Percentiles rank a stretch among this genome's conserved stretches.
Evolutionary conservation across 2,329 filamentous ascomycete genomes (phyloP).

Genomic region (Thyridium curvatum): DNA sequence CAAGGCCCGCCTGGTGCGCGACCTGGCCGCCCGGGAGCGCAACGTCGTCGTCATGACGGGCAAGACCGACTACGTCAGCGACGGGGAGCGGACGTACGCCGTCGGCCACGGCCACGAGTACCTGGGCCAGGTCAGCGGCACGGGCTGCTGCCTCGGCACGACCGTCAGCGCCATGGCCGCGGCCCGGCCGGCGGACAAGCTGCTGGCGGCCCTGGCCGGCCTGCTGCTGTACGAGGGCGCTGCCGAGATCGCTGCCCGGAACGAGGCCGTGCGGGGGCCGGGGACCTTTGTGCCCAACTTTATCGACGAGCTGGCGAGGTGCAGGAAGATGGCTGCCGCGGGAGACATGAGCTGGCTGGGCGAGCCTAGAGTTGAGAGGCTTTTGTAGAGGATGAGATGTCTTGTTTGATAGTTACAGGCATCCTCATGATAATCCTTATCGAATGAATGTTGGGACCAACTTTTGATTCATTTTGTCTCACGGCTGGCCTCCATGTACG

Average conservation of each 20-base stretch:
- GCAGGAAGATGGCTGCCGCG: constrained; percentile 7
- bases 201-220: constrained; percentile 68
- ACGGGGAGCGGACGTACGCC: constrained; percentile 61
- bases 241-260: constrained; percentile 58
- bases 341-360: constrained; percentile 10
- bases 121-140: constrained; percentile 67
- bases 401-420: no score
- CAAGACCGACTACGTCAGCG: constrained; percentile 67
- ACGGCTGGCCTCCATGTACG: no score
- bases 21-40: constrained; percentile 61
- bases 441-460: no score
- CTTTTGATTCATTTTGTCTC: no score
- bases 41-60: constrained; percentile 81
- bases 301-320: constrained; percentile 61
- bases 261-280: constrained; percentile 63
- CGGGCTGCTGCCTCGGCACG: constrained; percentile 81
- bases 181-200: constrained; percentile 52
- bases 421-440: no score
- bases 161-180: constrained; percentile 71
- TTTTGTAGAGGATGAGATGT: no score
- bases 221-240: constrained; percentile 71
- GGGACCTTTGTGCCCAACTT: constrained; percentile 84
- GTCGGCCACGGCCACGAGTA: constrained; percentile 72
- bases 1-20: constrained; percentile 56
- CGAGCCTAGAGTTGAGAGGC: neutral